phyloP scores from a whole-genome alignment of 805 yeast species.

The Ogataea wickerhamii region DNA sequence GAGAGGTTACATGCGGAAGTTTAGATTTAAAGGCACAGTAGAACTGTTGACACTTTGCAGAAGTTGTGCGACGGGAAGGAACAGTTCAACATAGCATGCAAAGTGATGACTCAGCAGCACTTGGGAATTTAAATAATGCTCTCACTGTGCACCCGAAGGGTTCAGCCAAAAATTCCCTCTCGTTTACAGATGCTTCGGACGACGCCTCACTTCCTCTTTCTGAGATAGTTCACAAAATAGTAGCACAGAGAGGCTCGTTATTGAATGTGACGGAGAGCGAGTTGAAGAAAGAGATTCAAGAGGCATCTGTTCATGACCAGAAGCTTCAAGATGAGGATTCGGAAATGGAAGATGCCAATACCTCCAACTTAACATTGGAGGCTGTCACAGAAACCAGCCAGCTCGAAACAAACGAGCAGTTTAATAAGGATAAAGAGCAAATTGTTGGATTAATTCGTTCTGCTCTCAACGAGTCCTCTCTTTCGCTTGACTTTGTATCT shows the following conservation, averaged over 20 bases:
- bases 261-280: constrained; percentile 54
- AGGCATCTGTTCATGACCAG: constrained; percentile 5
- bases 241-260: constrained; percentile 59
- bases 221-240: constrained; percentile 56
- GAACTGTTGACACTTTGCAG: too few relatives aligned
- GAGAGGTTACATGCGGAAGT: too few relatives aligned
- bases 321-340: constrained; percentile 10
- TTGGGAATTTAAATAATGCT: constrained; percentile 13
- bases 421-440: constrained; percentile 49
- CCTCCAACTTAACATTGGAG: constrained; percentile 8
- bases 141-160: constrained; percentile 10
- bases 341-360: constrained; percentile 21
- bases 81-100: neutral
- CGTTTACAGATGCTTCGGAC: constrained; percentile 3
- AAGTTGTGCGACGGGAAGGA: too few relatives aligned
- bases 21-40: too few relatives aligned
- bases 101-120: neutral
- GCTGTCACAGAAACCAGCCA: constrained; percentile 10
- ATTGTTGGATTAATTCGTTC: constrained; percentile 50
- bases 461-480: constrained; percentile 85
- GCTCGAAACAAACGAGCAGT: constrained; percentile 35
- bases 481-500: constrained; percentile 84
- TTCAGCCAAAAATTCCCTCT: neutral
- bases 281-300: constrained; percentile 42
- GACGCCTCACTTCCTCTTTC: constrained; percentile 33